Percentiles rank a stretch among this genome's conserved stretches.
Conservation (phyloP, 2,329 filamentous ascomycete species). For the Fusarium sp. region DNA sequence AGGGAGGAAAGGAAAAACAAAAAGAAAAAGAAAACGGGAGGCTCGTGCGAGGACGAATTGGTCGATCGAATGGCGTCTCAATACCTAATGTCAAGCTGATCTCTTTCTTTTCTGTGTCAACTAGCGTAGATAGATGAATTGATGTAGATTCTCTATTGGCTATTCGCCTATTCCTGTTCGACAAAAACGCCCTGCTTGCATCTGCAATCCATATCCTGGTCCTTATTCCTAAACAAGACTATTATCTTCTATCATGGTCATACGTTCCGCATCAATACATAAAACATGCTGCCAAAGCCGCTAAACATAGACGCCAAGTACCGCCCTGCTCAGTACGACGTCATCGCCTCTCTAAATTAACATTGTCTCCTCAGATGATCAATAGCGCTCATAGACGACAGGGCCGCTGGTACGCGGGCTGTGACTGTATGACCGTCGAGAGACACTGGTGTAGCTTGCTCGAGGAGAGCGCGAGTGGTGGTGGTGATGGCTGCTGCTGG, state of each 20-base stretch:
- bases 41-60: conserved; percentile 9
- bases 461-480: conserved; percentile 54
- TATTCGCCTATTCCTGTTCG: conserved; percentile 1
- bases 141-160: conserved; percentile 6
- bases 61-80: conserved; percentile 13
- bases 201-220: background rate
- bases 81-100: background rate
- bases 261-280: conserved; percentile 27
- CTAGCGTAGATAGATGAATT: background rate
- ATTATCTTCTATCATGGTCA: conserved; percentile 10
- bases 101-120: background rate
- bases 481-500: conserved; percentile 45
- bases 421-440: conserved; percentile 54
- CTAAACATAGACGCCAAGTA: conserved; percentile 34
- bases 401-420: conserved; percentile 61
- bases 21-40: background rate
- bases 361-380: background rate
- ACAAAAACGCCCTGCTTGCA: conserved; percentile 29
- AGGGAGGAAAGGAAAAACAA: too few species aligned
- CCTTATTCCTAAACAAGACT: conserved; percentile 13
- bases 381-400: conserved; percentile 42
- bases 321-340: conserved; percentile 21
- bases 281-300: conserved; percentile 33
- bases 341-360: conserved; percentile 24
- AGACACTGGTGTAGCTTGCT: conserved; percentile 60